phyloP scores from a whole-genome alignment of 129 eudicot genomes.

The Apium graveolens region DNA sequence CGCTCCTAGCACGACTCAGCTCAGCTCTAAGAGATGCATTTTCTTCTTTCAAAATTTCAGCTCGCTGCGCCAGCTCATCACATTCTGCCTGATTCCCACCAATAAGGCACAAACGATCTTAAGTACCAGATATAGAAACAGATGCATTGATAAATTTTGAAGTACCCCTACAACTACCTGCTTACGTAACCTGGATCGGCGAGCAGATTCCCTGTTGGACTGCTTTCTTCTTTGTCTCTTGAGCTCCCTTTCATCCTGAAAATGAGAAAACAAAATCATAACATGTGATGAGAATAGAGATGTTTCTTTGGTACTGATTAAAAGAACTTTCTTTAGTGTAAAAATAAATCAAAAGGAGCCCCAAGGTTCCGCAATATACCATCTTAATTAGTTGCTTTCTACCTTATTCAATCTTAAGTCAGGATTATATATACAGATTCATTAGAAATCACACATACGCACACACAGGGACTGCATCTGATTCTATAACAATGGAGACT shows the following conservation, averaged over 20 bases:
- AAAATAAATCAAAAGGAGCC: not conserved
- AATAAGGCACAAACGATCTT: not conserved
- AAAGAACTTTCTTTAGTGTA: not conserved
- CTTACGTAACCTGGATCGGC: conserved; percentile 87
- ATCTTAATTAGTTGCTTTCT: not conserved
- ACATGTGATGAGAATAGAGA: not conserved
- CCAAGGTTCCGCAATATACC: not conserved
- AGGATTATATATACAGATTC: not conserved
- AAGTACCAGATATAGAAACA: not conserved
- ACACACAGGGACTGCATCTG: not conserved
- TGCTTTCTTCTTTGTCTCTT: conserved; percentile 92
- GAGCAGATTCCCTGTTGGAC: conserved; percentile 96
- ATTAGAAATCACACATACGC: not conserved
- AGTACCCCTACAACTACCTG: conserved; percentile 40
- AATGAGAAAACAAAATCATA: not conserved
- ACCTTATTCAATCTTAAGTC: not conserved
- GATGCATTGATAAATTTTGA: not conserved
- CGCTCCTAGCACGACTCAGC: conserved; percentile 55
- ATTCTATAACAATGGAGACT: not conserved
- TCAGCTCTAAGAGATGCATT: conserved; percentile 73
- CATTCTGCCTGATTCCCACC: conserved; percentile 65
- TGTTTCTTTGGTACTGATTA: not conserved
- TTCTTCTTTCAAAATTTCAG: conserved; percentile 71
- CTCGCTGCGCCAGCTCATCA: conserved; percentile 87
- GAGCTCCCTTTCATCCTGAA: conserved; percentile 93